Percentiles rank a stretch among this genome's conserved stretches.
These are phyloP conservation scores for Liriodendron chinense DNA, from an alignment of 164 flowering plant genomes.

Conservation along the genomic window DNA sequence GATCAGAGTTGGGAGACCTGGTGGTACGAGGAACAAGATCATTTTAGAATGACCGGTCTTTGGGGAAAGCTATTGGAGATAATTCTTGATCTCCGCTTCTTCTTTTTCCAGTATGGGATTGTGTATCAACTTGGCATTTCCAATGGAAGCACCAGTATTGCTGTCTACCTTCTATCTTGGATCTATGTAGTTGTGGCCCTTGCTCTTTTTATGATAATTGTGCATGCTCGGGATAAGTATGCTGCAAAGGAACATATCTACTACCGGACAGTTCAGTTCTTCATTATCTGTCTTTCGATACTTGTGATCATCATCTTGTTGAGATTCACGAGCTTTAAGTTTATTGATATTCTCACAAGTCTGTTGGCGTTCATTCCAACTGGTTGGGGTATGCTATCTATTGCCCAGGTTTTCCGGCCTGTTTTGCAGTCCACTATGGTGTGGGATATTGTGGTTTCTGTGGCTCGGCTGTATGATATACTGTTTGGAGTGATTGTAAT, in stretches of 20 bases:
- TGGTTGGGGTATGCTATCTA: constrained; percentile 86
- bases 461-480: constrained; percentile 86
- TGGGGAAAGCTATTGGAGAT: constrained; percentile 93
- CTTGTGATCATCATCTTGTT: constrained; percentile 54
- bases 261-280: constrained; percentile 70
- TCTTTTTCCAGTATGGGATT: constrained; percentile 92
- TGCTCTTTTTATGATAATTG: constrained; percentile 47
- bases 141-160: constrained; percentile 52
- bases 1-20: constrained; percentile 97
- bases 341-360: constrained; percentile 62
- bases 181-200: constrained; percentile 56
- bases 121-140: constrained; percentile 74
- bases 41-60: constrained; percentile 78
- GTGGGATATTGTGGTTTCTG: constrained; percentile 80
- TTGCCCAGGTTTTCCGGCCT: constrained; percentile 80
- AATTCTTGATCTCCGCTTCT: constrained; percentile 81
- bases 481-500: constrained; percentile 71
- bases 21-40: constrained; percentile 97
- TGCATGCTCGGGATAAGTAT: constrained; percentile 70
- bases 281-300: constrained; percentile 40
- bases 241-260: constrained; percentile 73
- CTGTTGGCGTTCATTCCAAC: constrained; percentile 87
- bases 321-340: constrained; percentile 48
- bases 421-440: constrained; percentile 64
- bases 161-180: constrained; percentile 88